Conservation (phyloP, 306 rosid species). For the Vigna trinervia region DNA sequence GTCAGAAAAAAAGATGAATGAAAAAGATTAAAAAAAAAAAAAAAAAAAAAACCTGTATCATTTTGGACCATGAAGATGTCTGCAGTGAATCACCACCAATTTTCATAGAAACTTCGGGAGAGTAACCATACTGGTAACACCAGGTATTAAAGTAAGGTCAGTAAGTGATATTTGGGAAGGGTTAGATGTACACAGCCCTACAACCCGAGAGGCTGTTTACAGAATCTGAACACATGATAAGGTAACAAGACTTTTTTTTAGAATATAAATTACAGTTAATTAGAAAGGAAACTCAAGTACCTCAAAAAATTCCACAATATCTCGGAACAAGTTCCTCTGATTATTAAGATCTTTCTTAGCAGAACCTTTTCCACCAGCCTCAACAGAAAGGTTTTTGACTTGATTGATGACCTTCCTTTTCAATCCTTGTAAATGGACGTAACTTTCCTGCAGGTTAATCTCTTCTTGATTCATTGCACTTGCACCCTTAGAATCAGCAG, state of each 20-base stretch:
- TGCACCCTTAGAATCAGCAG: slow-evolving; percentile 53
- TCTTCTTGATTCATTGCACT: slow-evolving; percentile 56
- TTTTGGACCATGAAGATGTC: slow-evolving; percentile 79
- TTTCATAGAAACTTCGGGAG: slow-evolving; percentile 81
- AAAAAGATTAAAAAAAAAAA: slow-evolving; percentile 36
- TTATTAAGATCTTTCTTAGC: slow-evolving; percentile 83
- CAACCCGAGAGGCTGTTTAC: background rate
- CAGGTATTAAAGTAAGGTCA: slow-evolving; percentile 41
- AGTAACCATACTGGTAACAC: slow-evolving; percentile 64
- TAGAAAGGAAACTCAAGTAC: slow-evolving; percentile 41
- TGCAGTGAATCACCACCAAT: slow-evolving; percentile 77
- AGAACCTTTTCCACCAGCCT: slow-evolving; percentile 95
- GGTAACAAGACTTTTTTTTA: background rate
- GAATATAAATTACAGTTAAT: background rate
- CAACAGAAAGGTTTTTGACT: slow-evolving; percentile 74
- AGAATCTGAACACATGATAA: background rate
- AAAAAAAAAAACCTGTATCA: slow-evolving; percentile 74
- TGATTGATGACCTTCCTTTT: slow-evolving; percentile 80
- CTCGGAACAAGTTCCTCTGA: slow-evolving; percentile 84
- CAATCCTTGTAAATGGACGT: slow-evolving; percentile 69
- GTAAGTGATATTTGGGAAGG: background rate
- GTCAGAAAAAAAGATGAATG: background rate
- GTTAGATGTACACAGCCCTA: background rate
- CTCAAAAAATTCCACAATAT: slow-evolving; percentile 81
- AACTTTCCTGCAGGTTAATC: slow-evolving; percentile 61